Evolutionary conservation across 352 stramenopile species (phyloP), one percentile per base, ranked within the genome.

Genomic region (Pythium vanterpoolii): DNA sequence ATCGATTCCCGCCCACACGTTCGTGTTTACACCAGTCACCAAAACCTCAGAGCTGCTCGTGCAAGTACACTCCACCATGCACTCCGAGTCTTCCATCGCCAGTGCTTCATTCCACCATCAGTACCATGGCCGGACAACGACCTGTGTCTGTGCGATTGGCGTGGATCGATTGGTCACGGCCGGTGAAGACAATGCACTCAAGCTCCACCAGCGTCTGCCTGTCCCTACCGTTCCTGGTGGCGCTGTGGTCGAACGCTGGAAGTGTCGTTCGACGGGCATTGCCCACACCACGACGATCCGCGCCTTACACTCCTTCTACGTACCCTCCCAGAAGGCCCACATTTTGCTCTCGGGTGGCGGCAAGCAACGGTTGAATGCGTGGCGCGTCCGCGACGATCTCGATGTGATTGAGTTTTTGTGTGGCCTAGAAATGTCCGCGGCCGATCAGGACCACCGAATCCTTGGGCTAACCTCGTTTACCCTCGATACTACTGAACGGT

Each of bases 241-340:
- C 6, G 1, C 8, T 0, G 21, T 16, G 1, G n/a, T 39, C 9
- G 24, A 54, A n/a, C 39, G 71, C 9, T 90, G 79, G 77, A 34
- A 50, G 0, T 77, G 64, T 21, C 64, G 89, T 26, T 80, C 78
- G 16, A 77, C 77, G 21, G 82, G 79, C 14, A 62, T 85, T 21
- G 84, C 82, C 16, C 86, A 95, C 53, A 90, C 80, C n/a, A 95
- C 83, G 28, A 90, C 84, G 1, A 81, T 95, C 28, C 80, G 86
- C 11, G 81, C 83, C 2, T 57, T 95, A 9, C 75, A 73, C 30
- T 52, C 68, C 16, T 91, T 91, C 54, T 34, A 71, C 51, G 21
- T 72, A 31, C 27, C 40, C 18, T 50, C 21, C 8, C 44, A 56
- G 51, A 46, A 58, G 45, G 33, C 74, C 14, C 65, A 89, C 31